Base-by-base conservation (phyloP, 441 rosid genomes). In the Manihot esculenta region DNA sequence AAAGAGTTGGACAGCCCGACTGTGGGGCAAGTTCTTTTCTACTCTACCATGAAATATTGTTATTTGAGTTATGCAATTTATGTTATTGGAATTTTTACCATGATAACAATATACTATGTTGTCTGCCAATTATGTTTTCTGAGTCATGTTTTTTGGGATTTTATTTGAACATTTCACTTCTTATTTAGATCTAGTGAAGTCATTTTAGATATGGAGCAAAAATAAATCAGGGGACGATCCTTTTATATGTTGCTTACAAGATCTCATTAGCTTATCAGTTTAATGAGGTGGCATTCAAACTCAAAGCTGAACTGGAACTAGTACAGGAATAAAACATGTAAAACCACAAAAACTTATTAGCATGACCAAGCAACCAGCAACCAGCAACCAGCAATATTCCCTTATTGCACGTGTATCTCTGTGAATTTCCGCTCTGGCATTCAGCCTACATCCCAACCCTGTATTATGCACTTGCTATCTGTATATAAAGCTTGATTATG, bases 1-100 rank as follows among this genome's bases (percentile, higher is more conserved):
- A 85, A 81, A 84, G 96, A 69, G 72, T 75, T 72, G 96, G 93
- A 50, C 89, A 86, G 65, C 96, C 91, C 0, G 96, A 90, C 76
- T 90, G 96, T 71, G 93, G 84, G 85, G 96, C 86, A 78, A 62
- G 11, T 80, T 72, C 66, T 79, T 73, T 53, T 56, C 20, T 56
- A 15, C 61, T 45, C 38, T 2, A 45, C 12, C 23, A 11, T 17
- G 47, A 38, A 47, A 66, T 44, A 56, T 57, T 53, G 38, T 30
- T 30, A 21, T 3, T 10, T 51, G 47, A 51, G 18, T 26, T 27
- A 4, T 41, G 27, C 50, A 14, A 10, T 33, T 10, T 53, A 44
- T 21, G 47, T 23, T 17, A 42, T 3, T 17, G 44, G 12, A 33
- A 48, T 21, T 53, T 57, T 63, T 38, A 23, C 50, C 51, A 15